Evolutionary conservation across 1,139 yeast species (phyloP).

Genomic region (Hansenula anomala): DNA sequence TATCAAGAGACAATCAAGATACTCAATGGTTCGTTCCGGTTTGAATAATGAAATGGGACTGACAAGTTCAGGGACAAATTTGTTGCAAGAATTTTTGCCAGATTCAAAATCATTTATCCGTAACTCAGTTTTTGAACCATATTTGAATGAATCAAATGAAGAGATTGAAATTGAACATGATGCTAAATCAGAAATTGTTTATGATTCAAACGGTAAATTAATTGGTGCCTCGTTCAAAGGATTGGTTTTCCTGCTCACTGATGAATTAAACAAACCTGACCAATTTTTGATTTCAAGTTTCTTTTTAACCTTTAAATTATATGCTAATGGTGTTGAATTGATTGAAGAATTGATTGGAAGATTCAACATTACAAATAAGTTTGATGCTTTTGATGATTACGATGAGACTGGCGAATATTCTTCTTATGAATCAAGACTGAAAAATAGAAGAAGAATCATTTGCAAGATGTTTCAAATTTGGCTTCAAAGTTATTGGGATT

Average conservation of each 20-base stretch:
- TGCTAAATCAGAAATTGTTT: constrained; percentile 37
- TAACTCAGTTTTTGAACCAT: constrained; percentile 31
- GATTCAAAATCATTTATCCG: constrained; percentile 41
- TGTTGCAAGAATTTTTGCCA: constrained; percentile 33
- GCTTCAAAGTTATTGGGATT: constrained; percentile 88
- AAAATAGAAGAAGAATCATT: constrained; percentile 62
- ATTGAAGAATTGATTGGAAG: constrained; percentile 65
- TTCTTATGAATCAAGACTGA: constrained; percentile 37
- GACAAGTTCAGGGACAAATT: constrained; percentile 55
- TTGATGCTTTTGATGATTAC: constrained; percentile 25
- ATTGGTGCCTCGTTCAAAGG: constrained; percentile 81
- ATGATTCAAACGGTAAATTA: constrained; percentile 47
- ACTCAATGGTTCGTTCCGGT: constrained; percentile 59
- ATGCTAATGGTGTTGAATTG: constrained; percentile 65
- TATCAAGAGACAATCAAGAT: constrained; percentile 34
- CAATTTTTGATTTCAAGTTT: constrained; percentile 71
- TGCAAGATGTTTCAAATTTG: constrained; percentile 70
- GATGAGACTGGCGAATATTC: constrained; percentile 37
- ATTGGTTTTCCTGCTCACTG: constrained; percentile 64
- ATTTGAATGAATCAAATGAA: constrained; percentile 24
- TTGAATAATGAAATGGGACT: constrained; percentile 46
- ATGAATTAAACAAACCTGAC: constrained; percentile 60
- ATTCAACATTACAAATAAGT: constrained; percentile 48
- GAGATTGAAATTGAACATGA: constrained; percentile 24
- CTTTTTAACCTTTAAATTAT: constrained; percentile 74